Percentiles rank a stretch among this genome's conserved stretches.
Conservation (phyloP, 306 rosid genomes). For the Vicia villosa region DNA sequence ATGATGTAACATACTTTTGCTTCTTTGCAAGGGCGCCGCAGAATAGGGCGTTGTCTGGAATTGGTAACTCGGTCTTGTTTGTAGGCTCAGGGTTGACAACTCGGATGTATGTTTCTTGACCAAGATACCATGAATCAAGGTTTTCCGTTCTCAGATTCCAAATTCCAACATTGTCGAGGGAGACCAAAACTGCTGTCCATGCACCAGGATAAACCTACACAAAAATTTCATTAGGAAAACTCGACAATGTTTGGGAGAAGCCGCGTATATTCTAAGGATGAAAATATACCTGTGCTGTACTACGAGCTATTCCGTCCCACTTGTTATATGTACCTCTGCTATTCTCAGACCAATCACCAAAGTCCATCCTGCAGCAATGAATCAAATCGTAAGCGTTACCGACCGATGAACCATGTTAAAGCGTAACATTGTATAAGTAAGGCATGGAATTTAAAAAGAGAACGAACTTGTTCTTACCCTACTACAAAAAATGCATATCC, state of each 20-base stretch:
- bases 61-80: slow-evolving; percentile 86
- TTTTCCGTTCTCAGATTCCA: slow-evolving; percentile 94
- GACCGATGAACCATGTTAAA: neutral
- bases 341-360: slow-evolving; percentile 90
- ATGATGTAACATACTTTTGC: slow-evolving; percentile 64
- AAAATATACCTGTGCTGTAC: slow-evolving; percentile 71
- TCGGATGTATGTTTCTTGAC: slow-evolving; percentile 90
- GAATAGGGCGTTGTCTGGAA: slow-evolving; percentile 81
- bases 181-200: slow-evolving; percentile 87
- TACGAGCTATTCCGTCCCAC: slow-evolving; percentile 98
- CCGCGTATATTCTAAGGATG: neutral
- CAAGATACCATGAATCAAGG: slow-evolving; percentile 95
- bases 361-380: slow-evolving; percentile 80
- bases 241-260: slow-evolving; percentile 2
- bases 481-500: slow-evolving; percentile 97
- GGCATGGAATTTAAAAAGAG: slow-evolving; percentile 23
- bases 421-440: neutral
- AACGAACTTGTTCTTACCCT: slow-evolving; percentile 53
- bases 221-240: slow-evolving; percentile 8
- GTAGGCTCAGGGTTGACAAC: slow-evolving; percentile 86
- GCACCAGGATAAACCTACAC: slow-evolving; percentile 93
- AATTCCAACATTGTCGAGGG: slow-evolving; percentile 89
- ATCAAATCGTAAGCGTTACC: slow-evolving; percentile 28
- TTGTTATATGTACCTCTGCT: slow-evolving; percentile 96
- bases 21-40: slow-evolving; percentile 74